A percentile compares a stretch with the other conserved stretches of the same genome.
phyloP scores from a whole-genome alignment of 2,329 filamentous ascomycete genomes.

The Sporothrix curviconia region DNA sequence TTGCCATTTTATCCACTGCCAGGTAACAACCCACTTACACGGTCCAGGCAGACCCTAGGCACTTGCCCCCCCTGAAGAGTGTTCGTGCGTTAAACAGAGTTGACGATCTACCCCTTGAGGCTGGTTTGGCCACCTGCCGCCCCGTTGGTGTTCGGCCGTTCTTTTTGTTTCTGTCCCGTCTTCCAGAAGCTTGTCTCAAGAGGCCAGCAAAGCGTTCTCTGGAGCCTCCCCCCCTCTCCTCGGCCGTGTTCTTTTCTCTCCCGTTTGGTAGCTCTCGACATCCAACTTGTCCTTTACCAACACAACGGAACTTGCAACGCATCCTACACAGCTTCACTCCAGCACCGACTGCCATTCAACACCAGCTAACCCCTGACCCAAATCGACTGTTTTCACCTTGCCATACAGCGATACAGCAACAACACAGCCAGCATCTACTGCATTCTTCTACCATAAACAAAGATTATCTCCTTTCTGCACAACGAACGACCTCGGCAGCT shows the following conservation, averaged over 20 bases:
- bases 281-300: neutral
- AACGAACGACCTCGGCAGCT: neutral
- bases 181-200: neutral
- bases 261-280: slow-evolving; percentile 1
- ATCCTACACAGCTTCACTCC: neutral
- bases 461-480: too few relatives aligned
- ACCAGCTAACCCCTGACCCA: neutral
- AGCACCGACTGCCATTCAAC: neutral
- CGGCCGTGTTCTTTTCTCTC: neutral
- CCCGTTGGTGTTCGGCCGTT: neutral
- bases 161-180: neutral
- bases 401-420: too few relatives aligned
- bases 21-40: slow-evolving; percentile 9
- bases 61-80: neutral
- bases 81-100: neutral
- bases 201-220: slow-evolving; percentile 15
- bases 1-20: slow-evolving; percentile 2
- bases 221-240: neutral
- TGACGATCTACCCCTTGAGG: slow-evolving; percentile 3
- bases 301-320: neutral
- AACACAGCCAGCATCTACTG: too few relatives aligned
- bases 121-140: slow-evolving; percentile 4
- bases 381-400: too few relatives aligned
- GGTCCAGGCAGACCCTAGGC: neutral
- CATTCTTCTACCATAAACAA: too few relatives aligned